Evolutionary conservation across 1,284 basidiomycete genomes (phyloP), one percentile per base, ranked within the genome.

Genomic region (Ceratobasidium papillatum): DNA sequence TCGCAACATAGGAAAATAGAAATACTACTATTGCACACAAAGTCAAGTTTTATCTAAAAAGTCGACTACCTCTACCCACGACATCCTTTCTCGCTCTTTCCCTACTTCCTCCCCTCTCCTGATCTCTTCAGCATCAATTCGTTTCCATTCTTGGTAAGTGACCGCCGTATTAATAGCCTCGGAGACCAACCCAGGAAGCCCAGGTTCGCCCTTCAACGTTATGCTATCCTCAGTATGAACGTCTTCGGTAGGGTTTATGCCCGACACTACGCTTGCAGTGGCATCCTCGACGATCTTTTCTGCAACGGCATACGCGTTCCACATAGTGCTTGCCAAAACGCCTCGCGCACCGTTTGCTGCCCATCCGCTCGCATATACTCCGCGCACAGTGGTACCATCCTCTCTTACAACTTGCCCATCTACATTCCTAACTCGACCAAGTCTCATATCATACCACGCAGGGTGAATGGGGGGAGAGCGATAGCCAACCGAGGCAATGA

Each of bases 301-400:
- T 0, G 92, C 91, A 1, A 93, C 90, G 1, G 85, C 85, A 80
- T 96, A 96, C 19, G 97, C 94, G 81, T 98, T 89, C 82, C 95
- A 90, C 95, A 99, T 96, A 30, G 98, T 99, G 19, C 91, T 87
- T 0, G 95, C 96, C 59, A 99, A 88, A 14, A 99, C 96, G 4
- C 98, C 97, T 58, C 90, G 91, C 0, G 97, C 96, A 27, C 97
- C 98, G 12, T 89, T 90, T 0, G 95, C 93, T 0, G 95, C 91
- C 98, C 98, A 99, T 1, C 97, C 97, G 0, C 94, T 92, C 1
- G 94, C 92, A 80, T 98, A 99, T 63, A 49, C 54, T 27, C 45
- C 63, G 34, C 41, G n/a, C 66, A 74, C 76, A 12, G 45, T n/a
- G 4, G 45, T 45, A 17, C 74, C 74, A 45, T 78, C 74, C 88